Evolutionary conservation across 1,139 yeast species (phyloP).

Genomic region (Protomyces gravidus): DNA sequence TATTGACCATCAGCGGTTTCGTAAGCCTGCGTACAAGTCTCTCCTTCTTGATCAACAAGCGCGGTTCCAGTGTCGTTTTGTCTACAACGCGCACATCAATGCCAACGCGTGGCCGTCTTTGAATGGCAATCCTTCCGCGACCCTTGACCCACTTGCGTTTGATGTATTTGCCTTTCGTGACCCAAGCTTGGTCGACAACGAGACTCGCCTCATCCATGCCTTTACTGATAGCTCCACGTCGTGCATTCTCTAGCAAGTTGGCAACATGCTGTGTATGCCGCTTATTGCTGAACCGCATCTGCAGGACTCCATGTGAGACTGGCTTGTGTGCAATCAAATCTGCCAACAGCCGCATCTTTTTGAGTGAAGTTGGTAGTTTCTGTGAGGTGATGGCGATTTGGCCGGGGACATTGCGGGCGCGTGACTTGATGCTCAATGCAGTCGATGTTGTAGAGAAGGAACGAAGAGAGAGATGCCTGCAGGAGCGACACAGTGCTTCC

Average conservation of each 20-base stretch:
- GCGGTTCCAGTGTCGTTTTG: slow-evolving; percentile 25
- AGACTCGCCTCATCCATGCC: slow-evolving; percentile 28
- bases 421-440: background rate
- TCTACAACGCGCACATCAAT: slow-evolving; percentile 29
- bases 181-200: slow-evolving; percentile 32
- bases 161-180: slow-evolving; percentile 30
- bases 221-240: slow-evolving; percentile 26
- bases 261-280: slow-evolving; percentile 29
- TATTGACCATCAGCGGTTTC: slow-evolving; percentile 5
- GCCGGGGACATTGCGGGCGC: background rate
- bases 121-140: slow-evolving; percentile 30
- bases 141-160: slow-evolving; percentile 30
- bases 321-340: slow-evolving; percentile 31
- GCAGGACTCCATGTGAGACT: slow-evolving; percentile 30
- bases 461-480: slow-evolving; percentile 3
- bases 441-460: background rate
- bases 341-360: slow-evolving; percentile 30
- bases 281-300: slow-evolving; percentile 32
- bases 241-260: slow-evolving; percentile 26
- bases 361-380: slow-evolving; percentile 30
- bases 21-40: slow-evolving; percentile 15
- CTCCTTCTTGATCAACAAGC: slow-evolving; percentile 22
- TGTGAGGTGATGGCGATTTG: slow-evolving; percentile 23
- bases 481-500: background rate
- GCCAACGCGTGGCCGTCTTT: slow-evolving; percentile 28